These are phyloP conservation scores for Lindgomyces ingoldianus DNA, from an alignment of 495 filamentous ascomycete genomes.

Conservation along the genomic window DNA sequence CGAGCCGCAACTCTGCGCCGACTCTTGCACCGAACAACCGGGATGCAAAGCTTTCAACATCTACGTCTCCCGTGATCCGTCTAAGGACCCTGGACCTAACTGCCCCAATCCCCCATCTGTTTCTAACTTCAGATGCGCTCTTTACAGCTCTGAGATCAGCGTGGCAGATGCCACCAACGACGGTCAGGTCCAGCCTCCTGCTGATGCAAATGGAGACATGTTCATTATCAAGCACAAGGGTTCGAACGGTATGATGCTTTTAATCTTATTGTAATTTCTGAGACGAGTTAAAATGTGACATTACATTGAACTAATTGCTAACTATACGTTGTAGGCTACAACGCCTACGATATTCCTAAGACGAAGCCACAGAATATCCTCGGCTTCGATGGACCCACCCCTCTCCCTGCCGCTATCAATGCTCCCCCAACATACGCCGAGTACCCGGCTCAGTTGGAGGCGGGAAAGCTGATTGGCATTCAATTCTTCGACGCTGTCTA, in stretches of 20 bases:
- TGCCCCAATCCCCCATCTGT: conserved; percentile 15
- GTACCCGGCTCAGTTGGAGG: too few relatives aligned
- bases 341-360: too few relatives aligned
- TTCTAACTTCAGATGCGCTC: conserved; percentile 6
- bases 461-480: too few relatives aligned
- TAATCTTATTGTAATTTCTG: too few relatives aligned
- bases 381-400: too few relatives aligned
- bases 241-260: conserved; percentile 22
- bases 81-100: not conserved
- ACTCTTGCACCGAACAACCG: not conserved
- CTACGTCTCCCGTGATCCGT: conserved; percentile 9
- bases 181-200: not conserved
- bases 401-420: too few relatives aligned
- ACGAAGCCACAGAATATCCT: too few relatives aligned
- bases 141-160: not conserved
- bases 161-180: not conserved
- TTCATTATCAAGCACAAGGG: not conserved
- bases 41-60: conserved; percentile 13
- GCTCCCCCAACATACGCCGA: too few relatives aligned
- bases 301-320: too few relatives aligned
- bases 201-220: not conserved
- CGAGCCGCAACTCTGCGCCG: conserved; percentile 2
- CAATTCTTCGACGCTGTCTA: too few relatives aligned
- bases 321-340: too few relatives aligned
- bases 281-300: too few relatives aligned